These are phyloP conservation scores for Paramecium tetraurelia DNA, from an alignment of 73 alveolate genomes.

Conservation along the genomic window DNA sequence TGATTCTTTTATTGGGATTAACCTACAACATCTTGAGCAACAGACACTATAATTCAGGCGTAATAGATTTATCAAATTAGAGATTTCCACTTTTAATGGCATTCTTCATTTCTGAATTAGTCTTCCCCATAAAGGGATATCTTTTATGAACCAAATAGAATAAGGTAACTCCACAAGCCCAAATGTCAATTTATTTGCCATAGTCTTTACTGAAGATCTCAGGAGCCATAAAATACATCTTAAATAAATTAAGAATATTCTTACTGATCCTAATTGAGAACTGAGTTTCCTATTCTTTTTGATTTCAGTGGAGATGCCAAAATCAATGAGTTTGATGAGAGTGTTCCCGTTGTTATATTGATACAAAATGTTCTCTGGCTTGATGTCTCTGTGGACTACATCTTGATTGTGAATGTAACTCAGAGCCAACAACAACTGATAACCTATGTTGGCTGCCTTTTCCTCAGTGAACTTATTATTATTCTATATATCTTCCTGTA, in stretches of 20 bases:
- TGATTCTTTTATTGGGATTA: background rate
- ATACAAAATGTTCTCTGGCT: conserved; percentile 79
- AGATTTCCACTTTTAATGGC: background rate
- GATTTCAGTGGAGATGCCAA: conserved; percentile 1
- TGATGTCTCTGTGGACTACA: conserved; percentile 78
- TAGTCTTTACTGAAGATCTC: conserved; percentile 56
- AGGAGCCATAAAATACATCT: conserved; percentile 65
- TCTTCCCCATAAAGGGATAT: conserved; percentile 67
- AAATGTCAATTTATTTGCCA: conserved; percentile 74
- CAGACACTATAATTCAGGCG: background rate
- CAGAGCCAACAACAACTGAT: conserved; percentile 70
- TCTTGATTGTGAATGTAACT: conserved; percentile 73
- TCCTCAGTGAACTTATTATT: conserved; percentile 43
- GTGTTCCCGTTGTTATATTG: background rate
- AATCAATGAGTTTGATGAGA: conserved; percentile 56
- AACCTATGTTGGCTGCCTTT: conserved; percentile 57
- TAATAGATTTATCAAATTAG: background rate
- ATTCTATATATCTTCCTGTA: conserved; percentile 51
- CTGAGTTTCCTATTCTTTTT: background rate
- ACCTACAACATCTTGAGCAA: background rate
- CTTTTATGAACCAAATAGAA: conserved; percentile 49
- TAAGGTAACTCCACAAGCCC: conserved; percentile 71
- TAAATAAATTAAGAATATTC: background rate
- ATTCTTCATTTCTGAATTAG: conserved; percentile 55
- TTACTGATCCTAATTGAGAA: background rate